Evolutionary conservation across 2,329 filamentous ascomycete species (phyloP), one percentile per base, ranked within the genome.

Genomic region (Ascochyta rabiei): DNA sequence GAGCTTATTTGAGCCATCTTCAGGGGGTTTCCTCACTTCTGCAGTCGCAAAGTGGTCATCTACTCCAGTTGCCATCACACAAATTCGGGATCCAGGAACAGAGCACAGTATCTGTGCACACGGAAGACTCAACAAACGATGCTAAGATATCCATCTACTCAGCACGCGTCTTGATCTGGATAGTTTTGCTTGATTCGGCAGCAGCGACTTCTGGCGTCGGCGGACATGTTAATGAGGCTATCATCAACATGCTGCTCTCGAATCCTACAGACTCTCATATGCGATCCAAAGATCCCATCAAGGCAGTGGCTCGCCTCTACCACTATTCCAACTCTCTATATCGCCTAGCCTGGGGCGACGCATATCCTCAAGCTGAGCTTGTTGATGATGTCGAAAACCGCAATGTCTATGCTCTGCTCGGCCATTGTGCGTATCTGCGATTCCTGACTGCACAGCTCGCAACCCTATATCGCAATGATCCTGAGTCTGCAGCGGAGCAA

Each of bases 301-400:
- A 58, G 33, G 55, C 58, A 26, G 69, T 72, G 30, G 65, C 70
- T 13, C 53, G 54, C 15, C 53, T 76, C 8, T 70, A 75, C 33
- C 66, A 64, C 5, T 75, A 69, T 50, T 74, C 73, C 2, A 66
- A 73, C 28, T 65, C 72, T 2, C 50, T 75, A 1, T 75, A 74
- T 53, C 65, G 73, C 13, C 62, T 59, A 19, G 66, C 70, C 31
- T 76, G 73, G 74, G 72, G 68, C 8, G 63, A 69, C 5, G 43
- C 63, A 2, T 76, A 76, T 40, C 73, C 73, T 2, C 72, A 75
- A 46, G 53, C 56, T 4, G 72, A 76, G 61, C 47, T 76, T 16
- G 48, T 75, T 0, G 74, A 76, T 34, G 74, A 75, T 19, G 59
- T 74, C 5, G 72, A 76, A 53, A 76, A 76, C 35, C 63, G 71